These are phyloP conservation scores for Pseudotulostoma volvatum DNA, from an alignment of 495 filamentous ascomycete genomes.

Conservation along the genomic window DNA sequence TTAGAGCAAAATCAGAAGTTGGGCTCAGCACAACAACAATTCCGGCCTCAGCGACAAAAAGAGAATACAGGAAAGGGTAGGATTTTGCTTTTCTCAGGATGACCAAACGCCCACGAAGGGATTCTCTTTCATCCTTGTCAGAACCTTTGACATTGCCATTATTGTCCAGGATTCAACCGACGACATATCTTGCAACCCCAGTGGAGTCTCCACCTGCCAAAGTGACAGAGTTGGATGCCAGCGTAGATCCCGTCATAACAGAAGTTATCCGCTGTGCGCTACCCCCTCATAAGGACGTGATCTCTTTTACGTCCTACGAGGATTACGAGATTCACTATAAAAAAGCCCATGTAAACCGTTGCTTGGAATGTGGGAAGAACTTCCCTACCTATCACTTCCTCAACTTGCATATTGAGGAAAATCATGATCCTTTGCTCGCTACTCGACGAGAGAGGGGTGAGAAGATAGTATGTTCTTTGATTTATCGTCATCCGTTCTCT, in stretches of 20 bases:
- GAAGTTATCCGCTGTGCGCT: slow-evolving; percentile 60
- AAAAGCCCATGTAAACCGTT: slow-evolving; percentile 69
- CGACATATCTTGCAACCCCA: too few species aligned
- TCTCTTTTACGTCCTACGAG: slow-evolving; percentile 55
- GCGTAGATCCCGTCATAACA: slow-evolving; percentile 6
- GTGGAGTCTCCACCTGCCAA: not conserved
- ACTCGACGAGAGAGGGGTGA: slow-evolving; percentile 63
- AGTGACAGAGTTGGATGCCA: slow-evolving; percentile 1
- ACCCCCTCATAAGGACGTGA: slow-evolving; percentile 53
- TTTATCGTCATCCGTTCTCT: too few species aligned
- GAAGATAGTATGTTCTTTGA: slow-evolving; percentile 63
- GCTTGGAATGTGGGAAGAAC: slow-evolving; percentile 63
- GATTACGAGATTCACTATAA: slow-evolving; percentile 82
- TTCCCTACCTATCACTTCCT: slow-evolving; percentile 59
- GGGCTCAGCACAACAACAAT: too few species aligned
- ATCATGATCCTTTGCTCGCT: slow-evolving; percentile 65
- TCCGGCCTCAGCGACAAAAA: too few species aligned
- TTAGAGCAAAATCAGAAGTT: too few species aligned
- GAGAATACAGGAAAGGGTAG: too few species aligned
- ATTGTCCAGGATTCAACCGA: too few species aligned
- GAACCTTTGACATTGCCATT: too few species aligned
- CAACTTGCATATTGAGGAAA: slow-evolving; percentile 76
- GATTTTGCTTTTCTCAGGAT: too few species aligned
- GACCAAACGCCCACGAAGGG: slow-evolving; percentile 44
- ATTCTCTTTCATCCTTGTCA: slow-evolving; percentile 13